Percentiles rank a stretch among this genome's conserved stretches.
These are phyloP conservation scores for Cardiospermum halicacabum DNA, from an alignment of 345 rosid genomes.

Conservation along the genomic window DNA sequence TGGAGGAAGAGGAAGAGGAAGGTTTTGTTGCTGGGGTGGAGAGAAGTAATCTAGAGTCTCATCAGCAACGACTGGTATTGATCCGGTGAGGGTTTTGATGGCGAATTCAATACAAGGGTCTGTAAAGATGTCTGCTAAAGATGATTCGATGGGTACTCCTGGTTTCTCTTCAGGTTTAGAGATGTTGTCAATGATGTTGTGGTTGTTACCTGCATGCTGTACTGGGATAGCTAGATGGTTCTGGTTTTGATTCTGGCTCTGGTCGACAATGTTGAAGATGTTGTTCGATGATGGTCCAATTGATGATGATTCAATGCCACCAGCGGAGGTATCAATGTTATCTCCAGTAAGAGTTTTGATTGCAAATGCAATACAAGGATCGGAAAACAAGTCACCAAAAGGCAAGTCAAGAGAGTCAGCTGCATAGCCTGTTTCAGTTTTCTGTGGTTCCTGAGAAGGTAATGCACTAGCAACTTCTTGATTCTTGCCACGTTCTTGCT, in stretches of 20 bases:
- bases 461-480: conserved; percentile 12
- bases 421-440: conserved; percentile 11
- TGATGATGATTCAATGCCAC: conserved; percentile 26
- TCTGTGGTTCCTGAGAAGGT: conserved; percentile 6
- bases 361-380: conserved; percentile 98
- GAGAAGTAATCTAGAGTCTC: conserved; percentile 27
- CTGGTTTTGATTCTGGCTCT: conserved; percentile 25
- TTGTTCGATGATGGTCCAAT: conserved; percentile 33
- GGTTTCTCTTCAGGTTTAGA: conserved; percentile 21
- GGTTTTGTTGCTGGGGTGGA: conserved; percentile 25
- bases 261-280: conserved; percentile 7
- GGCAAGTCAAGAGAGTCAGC: conserved; percentile 41
- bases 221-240: conserved; percentile 11
- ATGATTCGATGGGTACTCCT: conserved; percentile 24
- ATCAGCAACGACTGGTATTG: conserved; percentile 57
- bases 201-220: conserved; percentile 23
- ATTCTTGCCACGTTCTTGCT: conserved; percentile 10
- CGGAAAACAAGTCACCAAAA: conserved; percentile 70
- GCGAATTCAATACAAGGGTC: conserved; percentile 98
- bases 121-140: conserved; percentile 50
- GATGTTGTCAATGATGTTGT: conserved; percentile 9
- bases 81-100: conserved; percentile 78
- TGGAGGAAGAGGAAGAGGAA: conserved; percentile 33
- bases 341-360: conserved; percentile 81
- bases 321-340: conserved; percentile 39